phyloP scores from a whole-genome alignment of 345 rosid genomes.

The Melaleuca alternifolia region DNA sequence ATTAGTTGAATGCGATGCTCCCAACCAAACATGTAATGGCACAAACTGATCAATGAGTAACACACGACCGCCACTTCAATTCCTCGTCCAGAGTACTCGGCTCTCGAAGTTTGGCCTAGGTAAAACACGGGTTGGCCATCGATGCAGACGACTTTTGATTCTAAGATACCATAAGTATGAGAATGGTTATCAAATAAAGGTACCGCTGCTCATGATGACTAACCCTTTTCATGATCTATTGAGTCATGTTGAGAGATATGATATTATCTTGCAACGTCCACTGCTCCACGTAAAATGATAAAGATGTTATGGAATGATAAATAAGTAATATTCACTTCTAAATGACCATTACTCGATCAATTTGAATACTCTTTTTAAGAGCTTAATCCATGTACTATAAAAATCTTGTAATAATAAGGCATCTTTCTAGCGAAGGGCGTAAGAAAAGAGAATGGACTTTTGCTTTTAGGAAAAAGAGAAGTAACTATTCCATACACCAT shows the following conservation, averaged over 20 bases:
- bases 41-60: background rate
- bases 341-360: background rate
- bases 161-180: too few species aligned
- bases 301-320: background rate
- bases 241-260: fast-evolving
- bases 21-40: background rate
- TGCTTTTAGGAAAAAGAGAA: too few species aligned
- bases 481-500: background rate
- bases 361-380: background rate
- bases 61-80: background rate
- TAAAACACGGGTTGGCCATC: background rate
- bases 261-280: background rate
- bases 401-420: background rate
- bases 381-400: background rate
- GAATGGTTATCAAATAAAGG: too few species aligned
- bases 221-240: background rate
- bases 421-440: too few species aligned
- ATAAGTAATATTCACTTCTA: background rate
- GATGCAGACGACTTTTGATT: too few species aligned
- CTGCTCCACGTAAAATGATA: background rate
- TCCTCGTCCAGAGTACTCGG: background rate
- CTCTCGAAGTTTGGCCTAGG: background rate
- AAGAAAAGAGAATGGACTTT: too few species aligned
- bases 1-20: background rate
- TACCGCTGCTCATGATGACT: too few species aligned